Percentiles rank a stretch among this genome's conserved stretches.
phyloP scores from a whole-genome alignment of 2,329 filamentous ascomycete species.

The Monosporascus sp. region DNA sequence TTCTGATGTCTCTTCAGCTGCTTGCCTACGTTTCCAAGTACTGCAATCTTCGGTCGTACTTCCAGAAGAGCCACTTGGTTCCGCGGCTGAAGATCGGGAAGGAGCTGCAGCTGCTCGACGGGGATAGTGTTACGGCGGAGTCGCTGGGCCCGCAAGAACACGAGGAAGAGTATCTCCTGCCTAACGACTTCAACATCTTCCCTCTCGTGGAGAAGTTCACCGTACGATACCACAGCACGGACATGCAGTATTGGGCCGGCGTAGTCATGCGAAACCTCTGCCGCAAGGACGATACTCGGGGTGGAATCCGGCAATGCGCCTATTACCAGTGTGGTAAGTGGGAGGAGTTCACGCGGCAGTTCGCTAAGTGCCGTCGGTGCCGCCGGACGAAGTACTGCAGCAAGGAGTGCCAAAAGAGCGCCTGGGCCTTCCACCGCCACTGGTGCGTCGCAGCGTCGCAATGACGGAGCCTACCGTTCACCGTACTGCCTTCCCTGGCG shows the following conservation, averaged over 20 bases:
- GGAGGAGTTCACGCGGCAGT: constrained; percentile 95
- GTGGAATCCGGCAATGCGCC: constrained; percentile 93
- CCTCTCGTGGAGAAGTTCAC: constrained; percentile 98
- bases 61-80: constrained; percentile 90
- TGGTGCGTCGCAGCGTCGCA: constrained; percentile 81
- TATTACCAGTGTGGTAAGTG: constrained; percentile 98
- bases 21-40: constrained; percentile 98
- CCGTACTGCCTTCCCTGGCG: constrained; percentile 10
- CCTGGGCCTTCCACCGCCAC: constrained; percentile 96
- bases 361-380: constrained; percentile 95
- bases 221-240: constrained; percentile 85
- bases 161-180: constrained; percentile 81
- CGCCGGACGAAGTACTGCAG: constrained; percentile 98
- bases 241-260: constrained; percentile 99
- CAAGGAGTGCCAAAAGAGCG: constrained; percentile 98
- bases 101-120: constrained; percentile 75
- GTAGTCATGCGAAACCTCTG: constrained; percentile 99
- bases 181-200: constrained; percentile 97
- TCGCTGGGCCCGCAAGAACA: constrained; percentile 49
- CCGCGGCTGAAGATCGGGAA: constrained; percentile 85
- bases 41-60: constrained; percentile 91
- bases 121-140: constrained; percentile 47
- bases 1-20: constrained; percentile 94
- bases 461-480: constrained; percentile 26
- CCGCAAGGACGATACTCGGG: constrained; percentile 91